phyloP scores from a whole-genome alignment of 208 protist species.

The Angomonas ambiguus region DNA sequence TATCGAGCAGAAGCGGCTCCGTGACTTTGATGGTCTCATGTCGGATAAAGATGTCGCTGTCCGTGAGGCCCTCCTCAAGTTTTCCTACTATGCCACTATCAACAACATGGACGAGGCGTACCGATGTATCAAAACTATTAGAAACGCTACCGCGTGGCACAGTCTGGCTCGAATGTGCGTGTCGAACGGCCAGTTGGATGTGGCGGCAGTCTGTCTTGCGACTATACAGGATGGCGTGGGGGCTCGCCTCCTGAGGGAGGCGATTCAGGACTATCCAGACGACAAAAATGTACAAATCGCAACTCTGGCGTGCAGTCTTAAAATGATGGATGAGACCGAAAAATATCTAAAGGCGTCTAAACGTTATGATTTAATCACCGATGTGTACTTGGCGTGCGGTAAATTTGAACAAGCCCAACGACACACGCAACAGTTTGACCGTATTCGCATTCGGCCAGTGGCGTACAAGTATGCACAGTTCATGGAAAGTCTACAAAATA shows the following conservation, averaged over 20 bases:
- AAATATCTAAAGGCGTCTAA: constrained; percentile 66
- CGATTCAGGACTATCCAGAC: constrained; percentile 69
- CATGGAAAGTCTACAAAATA: constrained; percentile 92
- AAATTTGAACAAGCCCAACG: constrained; percentile 93
- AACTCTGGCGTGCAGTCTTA: constrained; percentile 93
- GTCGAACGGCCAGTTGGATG: constrained; percentile 90
- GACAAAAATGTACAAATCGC: constrained; percentile 91
- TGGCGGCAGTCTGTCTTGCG: constrained; percentile 92
- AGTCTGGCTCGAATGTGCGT: constrained; percentile 96
- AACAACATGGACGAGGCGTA: constrained; percentile 98
- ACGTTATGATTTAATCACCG: constrained; percentile 93
- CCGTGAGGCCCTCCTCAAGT: constrained; percentile 93
- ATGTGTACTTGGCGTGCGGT: constrained; percentile 89
- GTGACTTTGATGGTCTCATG: constrained; percentile 92
- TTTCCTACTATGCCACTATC: constrained; percentile 95
- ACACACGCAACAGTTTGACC: constrained; percentile 87
- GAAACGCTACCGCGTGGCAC: constrained; percentile 91
- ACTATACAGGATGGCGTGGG: constrained; percentile 93
- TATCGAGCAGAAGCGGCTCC: constrained; percentile 86
- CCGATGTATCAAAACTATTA: constrained; percentile 93
- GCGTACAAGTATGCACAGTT: constrained; percentile 94
- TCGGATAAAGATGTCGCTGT: constrained; percentile 83
- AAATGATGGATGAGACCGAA: constrained; percentile 92
- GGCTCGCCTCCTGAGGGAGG: constrained; percentile 84
- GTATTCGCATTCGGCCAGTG: constrained; percentile 90